Conservation (phyloP, 176 grass and related monocot species). For the Ensete ventricosum region DNA sequence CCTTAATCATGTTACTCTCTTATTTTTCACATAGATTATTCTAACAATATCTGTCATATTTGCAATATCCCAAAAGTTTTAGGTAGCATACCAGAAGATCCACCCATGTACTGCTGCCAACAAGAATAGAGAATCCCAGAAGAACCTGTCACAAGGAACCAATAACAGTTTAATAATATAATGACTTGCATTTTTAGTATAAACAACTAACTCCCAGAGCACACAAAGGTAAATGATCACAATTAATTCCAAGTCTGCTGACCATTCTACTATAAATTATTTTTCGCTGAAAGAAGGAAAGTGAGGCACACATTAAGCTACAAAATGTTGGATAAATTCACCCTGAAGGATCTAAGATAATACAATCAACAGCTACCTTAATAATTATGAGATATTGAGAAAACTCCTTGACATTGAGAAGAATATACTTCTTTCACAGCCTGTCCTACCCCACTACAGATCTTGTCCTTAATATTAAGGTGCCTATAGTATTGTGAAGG, state of each 20-base stretch:
- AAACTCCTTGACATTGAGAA: too few relatives aligned
- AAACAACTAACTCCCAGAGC: background rate
- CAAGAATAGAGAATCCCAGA: conserved; percentile 93
- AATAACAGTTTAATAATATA: conserved; percentile 8
- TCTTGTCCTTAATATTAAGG: too few relatives aligned
- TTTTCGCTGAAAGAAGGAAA: background rate
- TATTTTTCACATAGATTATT: too few relatives aligned
- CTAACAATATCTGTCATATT: background rate
- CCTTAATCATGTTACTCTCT: background rate
- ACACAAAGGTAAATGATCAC: background rate
- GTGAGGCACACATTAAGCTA: background rate
- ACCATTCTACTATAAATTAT: background rate
- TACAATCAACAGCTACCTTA: too few relatives aligned
- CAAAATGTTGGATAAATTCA: too few relatives aligned
- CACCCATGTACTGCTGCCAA: conserved; percentile 96
- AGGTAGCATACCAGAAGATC: conserved; percentile 78
- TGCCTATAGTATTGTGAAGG: too few relatives aligned
- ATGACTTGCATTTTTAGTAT: background rate
- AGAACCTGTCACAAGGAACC: conserved; percentile 49
- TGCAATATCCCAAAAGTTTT: background rate
- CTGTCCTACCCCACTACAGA: too few relatives aligned
- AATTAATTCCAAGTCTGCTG: background rate
- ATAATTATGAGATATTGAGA: too few relatives aligned
- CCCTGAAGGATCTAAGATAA: too few relatives aligned
- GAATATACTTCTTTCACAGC: too few relatives aligned